phyloP scores from a whole-genome alignment of 768 basidiomycete species.

The Phylloporus rhodoxanthus region DNA sequence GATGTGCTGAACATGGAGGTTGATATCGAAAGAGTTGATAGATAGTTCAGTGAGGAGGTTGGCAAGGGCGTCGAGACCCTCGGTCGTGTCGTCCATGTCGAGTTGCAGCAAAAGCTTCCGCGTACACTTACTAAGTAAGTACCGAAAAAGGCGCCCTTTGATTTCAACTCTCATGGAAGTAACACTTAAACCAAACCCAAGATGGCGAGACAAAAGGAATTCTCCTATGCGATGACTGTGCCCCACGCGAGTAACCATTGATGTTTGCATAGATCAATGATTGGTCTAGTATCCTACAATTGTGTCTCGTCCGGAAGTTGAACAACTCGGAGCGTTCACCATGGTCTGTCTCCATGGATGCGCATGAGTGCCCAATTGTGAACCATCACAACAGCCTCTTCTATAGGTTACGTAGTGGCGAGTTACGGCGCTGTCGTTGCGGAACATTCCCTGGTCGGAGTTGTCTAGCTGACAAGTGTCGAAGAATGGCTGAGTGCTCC shows the following conservation, averaged over 20 bases:
- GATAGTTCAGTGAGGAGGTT: conserved; percentile 54
- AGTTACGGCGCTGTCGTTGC: conserved; percentile 2
- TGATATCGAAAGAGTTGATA: conserved; percentile 53
- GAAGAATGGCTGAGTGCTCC: conserved; percentile 16
- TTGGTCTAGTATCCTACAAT: neutral
- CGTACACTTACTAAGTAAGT: too few relatives aligned
- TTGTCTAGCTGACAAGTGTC: conserved; percentile 8
- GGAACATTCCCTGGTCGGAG: conserved; percentile 3
- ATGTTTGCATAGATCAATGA: too few relatives aligned
- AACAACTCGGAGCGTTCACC: too few relatives aligned
- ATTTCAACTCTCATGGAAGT: too few relatives aligned
- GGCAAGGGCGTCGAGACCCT: conserved; percentile 59
- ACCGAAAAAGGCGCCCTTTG: conserved; percentile 8
- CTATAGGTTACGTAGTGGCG: too few relatives aligned
- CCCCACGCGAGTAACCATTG: too few relatives aligned
- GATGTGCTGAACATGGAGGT: conserved; percentile 64
- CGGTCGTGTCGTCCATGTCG: conserved; percentile 45
- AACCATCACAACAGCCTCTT: too few relatives aligned
- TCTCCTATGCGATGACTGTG: too few relatives aligned
- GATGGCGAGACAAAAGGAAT: too few relatives aligned
- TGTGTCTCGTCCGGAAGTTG: neutral
- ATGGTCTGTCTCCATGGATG: neutral
- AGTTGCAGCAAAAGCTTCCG: neutral
- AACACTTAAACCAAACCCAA: too few relatives aligned
- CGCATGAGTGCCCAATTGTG: too few relatives aligned